Percentiles rank a stretch among this genome's conserved stretches.
phyloP scores from a whole-genome alignment of 2,329 filamentous ascomycete genomes.

The Cryphonectria radicalis region DNA sequence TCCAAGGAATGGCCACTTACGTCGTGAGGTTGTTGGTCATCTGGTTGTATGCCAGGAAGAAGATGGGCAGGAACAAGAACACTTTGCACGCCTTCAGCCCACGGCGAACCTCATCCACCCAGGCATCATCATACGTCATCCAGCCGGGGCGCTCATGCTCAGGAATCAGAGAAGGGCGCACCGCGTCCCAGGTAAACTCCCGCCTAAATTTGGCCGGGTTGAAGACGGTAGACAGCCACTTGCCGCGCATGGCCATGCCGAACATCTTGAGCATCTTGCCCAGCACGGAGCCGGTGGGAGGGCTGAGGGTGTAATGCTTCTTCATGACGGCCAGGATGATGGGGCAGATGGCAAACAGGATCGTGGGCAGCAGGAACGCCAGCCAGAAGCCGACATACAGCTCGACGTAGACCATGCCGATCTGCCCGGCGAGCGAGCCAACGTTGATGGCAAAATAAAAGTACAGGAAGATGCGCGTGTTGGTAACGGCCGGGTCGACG shows the following conservation, averaged over 20 bases:
- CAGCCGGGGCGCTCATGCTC: constrained; percentile 62
- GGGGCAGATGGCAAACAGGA: constrained; percentile 67
- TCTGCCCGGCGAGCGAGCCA: constrained; percentile 66
- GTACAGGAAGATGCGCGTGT: constrained; percentile 71
- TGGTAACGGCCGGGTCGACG: constrained; percentile 70
- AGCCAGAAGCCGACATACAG: constrained; percentile 78
- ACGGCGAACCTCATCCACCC: constrained; percentile 78
- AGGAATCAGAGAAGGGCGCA: constrained; percentile 68
- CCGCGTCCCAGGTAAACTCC: constrained; percentile 68
- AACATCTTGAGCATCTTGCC: constrained; percentile 66
- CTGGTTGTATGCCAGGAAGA: constrained; percentile 63
- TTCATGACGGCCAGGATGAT: constrained; percentile 64
- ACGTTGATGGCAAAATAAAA: constrained; percentile 70
- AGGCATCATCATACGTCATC: constrained; percentile 84
- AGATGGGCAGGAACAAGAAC: constrained; percentile 71
- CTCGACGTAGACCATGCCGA: constrained; percentile 73
- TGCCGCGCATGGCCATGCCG: constrained; percentile 52
- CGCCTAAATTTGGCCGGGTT: constrained; percentile 43
- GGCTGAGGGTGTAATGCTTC: constrained; percentile 59
- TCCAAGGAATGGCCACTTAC: constrained; percentile 34
- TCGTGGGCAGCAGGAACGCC: constrained; percentile 69
- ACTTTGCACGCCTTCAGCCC: constrained; percentile 72
- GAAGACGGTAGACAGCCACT: constrained; percentile 20
- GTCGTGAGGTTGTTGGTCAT: constrained; percentile 63
- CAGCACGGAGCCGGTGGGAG: constrained; percentile 70